A percentile compares a stretch with the other conserved stretches of the same genome.
These are phyloP conservation scores for Coemansia sp. DNA, from an alignment of 371 early-diverging fungal species.

Conservation along the genomic window DNA sequence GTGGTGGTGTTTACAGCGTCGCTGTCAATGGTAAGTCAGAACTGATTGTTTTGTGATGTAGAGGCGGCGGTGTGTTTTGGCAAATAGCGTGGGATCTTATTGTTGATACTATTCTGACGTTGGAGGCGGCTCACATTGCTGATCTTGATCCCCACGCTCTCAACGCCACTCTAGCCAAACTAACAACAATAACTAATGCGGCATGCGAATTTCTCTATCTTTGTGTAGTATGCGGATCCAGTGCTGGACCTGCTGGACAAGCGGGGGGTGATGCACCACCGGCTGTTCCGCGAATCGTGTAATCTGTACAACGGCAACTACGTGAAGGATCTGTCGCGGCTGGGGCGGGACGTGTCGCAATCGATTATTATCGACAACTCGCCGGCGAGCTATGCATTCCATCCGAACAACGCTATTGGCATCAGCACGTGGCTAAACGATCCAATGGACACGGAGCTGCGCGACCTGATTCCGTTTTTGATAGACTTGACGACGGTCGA, in stretches of 20 bases:
- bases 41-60: neutral
- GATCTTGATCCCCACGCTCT: too few species aligned
- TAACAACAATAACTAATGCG: neutral
- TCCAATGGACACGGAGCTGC: slow-evolving; percentile 90
- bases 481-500: slow-evolving; percentile 85
- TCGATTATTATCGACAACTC: slow-evolving; percentile 80
- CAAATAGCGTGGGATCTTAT: neutral
- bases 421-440: slow-evolving; percentile 97
- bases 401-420: slow-evolving; percentile 92
- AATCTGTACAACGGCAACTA: slow-evolving; percentile 92
- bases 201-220: neutral
- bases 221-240: slow-evolving; percentile 90
- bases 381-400: slow-evolving; percentile 92
- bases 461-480: slow-evolving; percentile 90
- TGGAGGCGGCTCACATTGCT: too few species aligned
- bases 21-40: slow-evolving; percentile 76
- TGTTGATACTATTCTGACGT: neutral
- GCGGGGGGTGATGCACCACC: slow-evolving; percentile 79
- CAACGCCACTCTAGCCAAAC: too few species aligned
- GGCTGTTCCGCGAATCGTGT: slow-evolving; percentile 96
- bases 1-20: slow-evolving; percentile 96
- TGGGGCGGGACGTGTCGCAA: slow-evolving; percentile 67
- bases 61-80: neutral
- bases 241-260: slow-evolving; percentile 91
- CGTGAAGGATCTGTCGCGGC: slow-evolving; percentile 80